These are phyloP conservation scores for Gigaspora rosea DNA, from an alignment of 192 early-diverging fungal species.

Conservation along the genomic window DNA sequence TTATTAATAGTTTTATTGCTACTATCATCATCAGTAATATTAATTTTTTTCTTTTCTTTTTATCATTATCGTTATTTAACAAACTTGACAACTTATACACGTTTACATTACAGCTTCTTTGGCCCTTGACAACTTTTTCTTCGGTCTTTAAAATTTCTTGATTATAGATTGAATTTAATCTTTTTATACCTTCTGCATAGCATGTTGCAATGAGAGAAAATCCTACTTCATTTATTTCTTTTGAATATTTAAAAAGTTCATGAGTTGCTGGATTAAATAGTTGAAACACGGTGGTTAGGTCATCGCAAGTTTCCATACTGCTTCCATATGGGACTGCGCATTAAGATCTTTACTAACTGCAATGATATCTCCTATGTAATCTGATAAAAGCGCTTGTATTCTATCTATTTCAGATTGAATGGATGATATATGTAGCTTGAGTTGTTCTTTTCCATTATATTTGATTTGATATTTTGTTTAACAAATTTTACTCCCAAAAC, in stretches of 20 bases:
- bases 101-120: background rate
- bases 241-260: background rate
- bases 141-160: slow-evolving; percentile 18
- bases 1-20: background rate
- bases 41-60: background rate
- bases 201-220: background rate
- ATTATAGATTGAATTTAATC: background rate
- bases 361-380: background rate
- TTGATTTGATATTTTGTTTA: background rate
- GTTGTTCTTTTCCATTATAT: background rate
- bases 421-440: slow-evolving; percentile 5
- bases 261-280: background rate
- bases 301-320: background rate
- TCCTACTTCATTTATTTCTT: background rate
- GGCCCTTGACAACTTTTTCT: background rate
- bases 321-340: background rate
- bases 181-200: background rate
- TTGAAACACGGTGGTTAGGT: background rate
- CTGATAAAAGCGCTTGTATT: background rate
- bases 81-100: background rate
- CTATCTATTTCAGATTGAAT: background rate
- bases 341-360: background rate
- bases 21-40: background rate
- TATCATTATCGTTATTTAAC: background rate
- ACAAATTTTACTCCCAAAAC: slow-evolving; percentile 14